Evolutionary conservation across 1,284 basidiomycete species (phyloP), one percentile per base, ranked within the genome.

Genomic region (Volvariella volvacea): DNA sequence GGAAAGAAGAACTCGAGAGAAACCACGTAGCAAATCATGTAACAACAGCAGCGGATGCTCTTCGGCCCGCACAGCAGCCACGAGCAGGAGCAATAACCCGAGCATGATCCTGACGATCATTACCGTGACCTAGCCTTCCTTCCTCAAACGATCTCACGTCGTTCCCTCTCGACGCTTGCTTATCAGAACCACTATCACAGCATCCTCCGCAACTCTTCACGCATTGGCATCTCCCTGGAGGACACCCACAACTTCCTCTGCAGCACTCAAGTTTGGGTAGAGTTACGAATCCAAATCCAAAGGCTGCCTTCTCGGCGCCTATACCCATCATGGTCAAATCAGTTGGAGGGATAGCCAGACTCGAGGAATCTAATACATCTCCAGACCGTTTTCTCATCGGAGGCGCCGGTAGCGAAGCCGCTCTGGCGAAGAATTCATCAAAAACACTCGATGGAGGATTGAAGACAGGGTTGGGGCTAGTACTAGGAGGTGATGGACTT

Each of bases 251-350:
- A 22, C 63, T 61, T 2, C 81, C 80, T 2, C 70, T 73, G 55
- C 82, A 84, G 51, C 80, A 84, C 53, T 80, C 73, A 46, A 83
- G 63, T 56, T 79, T 82, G n/a, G 81, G 82, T 10, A 84, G 54
- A 42, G 64, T 70, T 38, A 80, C 71, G 19, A 72, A 61, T 4
- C 73, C 73, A 51, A 73, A 75, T 10, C 66, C 67, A 17, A 63
- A 53, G 1, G 67, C 61, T 21, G 62, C 63, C 47, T 62, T 59
- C 14, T 65, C 64, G n/a, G 55, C 51, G 28, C 56, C 53, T 25
- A 65, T 65, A 25, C 55, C 52, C n/a, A 20, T 36, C n/a, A 20
- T 6, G 19, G 14, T 20, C 34, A 36, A 7, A 36, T 36, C 34
- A 6, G 25, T 28, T 0, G 71, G 70, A 52, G 75, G 78, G 0